Percentiles rank a stretch among this genome's conserved stretches.
These are phyloP conservation scores for Claviceps digitariae DNA, from an alignment of 2,329 filamentous ascomycete species.

Conservation along the genomic window DNA sequence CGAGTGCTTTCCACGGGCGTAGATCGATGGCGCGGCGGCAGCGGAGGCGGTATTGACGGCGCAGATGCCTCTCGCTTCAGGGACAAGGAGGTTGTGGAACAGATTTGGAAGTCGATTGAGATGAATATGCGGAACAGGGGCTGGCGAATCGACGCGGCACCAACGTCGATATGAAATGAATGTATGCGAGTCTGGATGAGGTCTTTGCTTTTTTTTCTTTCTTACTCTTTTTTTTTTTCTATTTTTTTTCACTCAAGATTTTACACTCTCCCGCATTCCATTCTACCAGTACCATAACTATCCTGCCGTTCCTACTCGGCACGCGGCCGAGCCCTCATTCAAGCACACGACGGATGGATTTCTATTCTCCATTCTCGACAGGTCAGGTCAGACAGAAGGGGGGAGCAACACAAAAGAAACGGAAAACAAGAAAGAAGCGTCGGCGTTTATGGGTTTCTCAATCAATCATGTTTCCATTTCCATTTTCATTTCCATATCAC, in stretches of 20 bases:
- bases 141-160: slow-evolving; percentile 62
- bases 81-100: slow-evolving; percentile 85
- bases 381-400: no score
- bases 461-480: background rate
- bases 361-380: no score
- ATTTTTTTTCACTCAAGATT: background rate
- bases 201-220: background rate
- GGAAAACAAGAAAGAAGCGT: background rate
- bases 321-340: no score
- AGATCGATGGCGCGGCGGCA: slow-evolving; percentile 61
- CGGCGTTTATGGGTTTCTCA: background rate
- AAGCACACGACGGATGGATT: no score
- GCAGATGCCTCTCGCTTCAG: slow-evolving; percentile 54
- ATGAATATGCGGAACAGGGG: slow-evolving; percentile 73
- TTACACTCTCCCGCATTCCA: no score
- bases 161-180: slow-evolving; percentile 31
- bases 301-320: no score
- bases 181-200: background rate
- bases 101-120: slow-evolving; percentile 84
- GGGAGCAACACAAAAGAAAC: background rate
- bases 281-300: no score
- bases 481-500: no score
- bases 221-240: background rate
- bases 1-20: slow-evolving; percentile 66
- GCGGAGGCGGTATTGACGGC: slow-evolving; percentile 31